Evolutionary conservation across 1,139 yeast genomes (phyloP), one percentile per base, ranked within the genome.

Genomic region (Zygoascus sp.): DNA sequence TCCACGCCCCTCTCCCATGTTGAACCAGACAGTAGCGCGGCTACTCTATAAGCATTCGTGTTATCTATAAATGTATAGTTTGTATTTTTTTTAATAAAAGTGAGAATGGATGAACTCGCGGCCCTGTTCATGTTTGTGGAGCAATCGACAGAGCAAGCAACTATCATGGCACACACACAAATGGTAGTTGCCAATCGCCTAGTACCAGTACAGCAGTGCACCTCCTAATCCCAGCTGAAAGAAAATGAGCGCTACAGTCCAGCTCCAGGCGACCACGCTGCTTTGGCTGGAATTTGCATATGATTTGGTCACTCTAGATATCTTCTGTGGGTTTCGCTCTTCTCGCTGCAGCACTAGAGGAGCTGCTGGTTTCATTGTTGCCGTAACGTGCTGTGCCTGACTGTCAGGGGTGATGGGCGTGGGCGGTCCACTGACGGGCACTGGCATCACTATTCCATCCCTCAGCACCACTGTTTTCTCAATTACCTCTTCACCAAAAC

Each of bases 401-500:
- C 7, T 2, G 34, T n/a, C 34, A 30, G 34, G 34, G 34, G n/a
- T n/a, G n/a, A n/a, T n/a, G n/a, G n/a, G n/a, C n/a, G n/a, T n/a
- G n/a, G n/a, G 34, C 34, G 15, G 7, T 30, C 3, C 5, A 7
- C 16, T 11, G 17, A 15, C 16, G 8, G 17, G 34, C 34, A 8
- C 15, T 30, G 34, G 17, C 34, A 13, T 15, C n/a, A 32, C 10
- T 8, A 15, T 2, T 11, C 22, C 19, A 5, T 36, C 42, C 8
- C 46, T 34, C 39, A 55, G 50, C 2, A 42, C 44, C 21, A 61
- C 40, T 20, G 44, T 40, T 48, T 85, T 78, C 36, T 80, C 77
- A 40, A 66, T 59, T 43, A 83, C 74, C 42, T 62, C 65, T 16
- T 77, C 75, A 16, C 45, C 48, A 45, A 79, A 79, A 43, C 70